These are phyloP conservation scores for Lachnellula cervina DNA, from an alignment of 2,329 filamentous ascomycete genomes.

Conservation along the genomic window DNA sequence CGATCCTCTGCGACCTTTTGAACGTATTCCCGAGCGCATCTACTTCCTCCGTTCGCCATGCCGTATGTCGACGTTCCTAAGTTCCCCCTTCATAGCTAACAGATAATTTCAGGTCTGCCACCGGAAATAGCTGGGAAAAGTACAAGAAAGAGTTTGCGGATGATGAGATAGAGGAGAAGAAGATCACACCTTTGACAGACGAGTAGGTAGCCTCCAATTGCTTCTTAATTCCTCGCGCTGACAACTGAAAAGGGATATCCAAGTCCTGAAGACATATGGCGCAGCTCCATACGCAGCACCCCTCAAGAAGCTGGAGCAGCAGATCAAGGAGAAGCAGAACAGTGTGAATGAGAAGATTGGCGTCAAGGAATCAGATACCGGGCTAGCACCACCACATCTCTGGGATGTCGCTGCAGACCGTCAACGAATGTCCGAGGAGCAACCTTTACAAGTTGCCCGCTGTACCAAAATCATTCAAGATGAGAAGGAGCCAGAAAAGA, in stretches of 20 bases:
- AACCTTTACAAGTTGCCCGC: conserved; percentile 91
- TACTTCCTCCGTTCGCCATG: conserved; percentile 1
- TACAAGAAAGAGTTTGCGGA: conserved; percentile 96
- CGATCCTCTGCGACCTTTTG: not conserved
- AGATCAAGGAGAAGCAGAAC: conserved; percentile 98
- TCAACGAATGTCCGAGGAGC: conserved; percentile 97
- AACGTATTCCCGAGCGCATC: not conserved
- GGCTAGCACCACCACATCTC: conserved; percentile 93
- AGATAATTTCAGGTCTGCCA: conserved; percentile 59
- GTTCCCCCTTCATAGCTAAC: not conserved
- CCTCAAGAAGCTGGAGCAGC: conserved; percentile 95
- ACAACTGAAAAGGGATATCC: conserved; percentile 74
- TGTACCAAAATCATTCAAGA: conserved; percentile 99
- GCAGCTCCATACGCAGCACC: conserved; percentile 91
- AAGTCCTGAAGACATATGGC: conserved; percentile 98
- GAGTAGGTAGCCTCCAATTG: conserved; percentile 60
- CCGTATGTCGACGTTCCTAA: not conserved
- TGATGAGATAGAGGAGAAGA: conserved; percentile 98
- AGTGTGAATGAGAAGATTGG: conserved; percentile 99
- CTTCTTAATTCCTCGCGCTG: conserved; percentile 18
- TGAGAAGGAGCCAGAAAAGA: conserved; percentile 93
- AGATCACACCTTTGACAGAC: conserved; percentile 94
- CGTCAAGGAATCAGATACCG: conserved; percentile 95
- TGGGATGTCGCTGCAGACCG: conserved; percentile 98
- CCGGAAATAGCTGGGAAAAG: conserved; percentile 94